Percentiles rank a stretch among this genome's conserved stretches.
Conservation (phyloP, 257 asterid genomes). For the Solanum pennellii region DNA sequence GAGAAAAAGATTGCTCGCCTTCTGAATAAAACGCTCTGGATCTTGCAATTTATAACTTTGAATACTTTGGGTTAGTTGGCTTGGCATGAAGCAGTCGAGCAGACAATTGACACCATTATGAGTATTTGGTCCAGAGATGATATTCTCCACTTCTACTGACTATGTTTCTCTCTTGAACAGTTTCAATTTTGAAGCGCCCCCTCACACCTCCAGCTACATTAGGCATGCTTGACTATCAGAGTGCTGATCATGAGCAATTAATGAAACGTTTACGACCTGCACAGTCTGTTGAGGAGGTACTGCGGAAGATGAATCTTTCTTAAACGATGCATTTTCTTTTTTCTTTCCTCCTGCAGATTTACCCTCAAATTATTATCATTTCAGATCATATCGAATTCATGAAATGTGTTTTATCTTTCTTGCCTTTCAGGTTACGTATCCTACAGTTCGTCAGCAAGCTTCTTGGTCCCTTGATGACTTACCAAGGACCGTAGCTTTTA, state of each 20-base stretch:
- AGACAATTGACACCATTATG: background rate
- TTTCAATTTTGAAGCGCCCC: slow-evolving; percentile 80
- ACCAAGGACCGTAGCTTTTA: slow-evolving; percentile 85
- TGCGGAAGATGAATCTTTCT: background rate
- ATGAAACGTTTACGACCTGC: slow-evolving; percentile 93
- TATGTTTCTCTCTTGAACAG: slow-evolving; percentile 26
- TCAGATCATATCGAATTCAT: background rate
- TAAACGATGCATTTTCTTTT: background rate
- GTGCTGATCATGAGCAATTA: slow-evolving; percentile 84
- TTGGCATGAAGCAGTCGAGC: background rate
- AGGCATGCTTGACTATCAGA: slow-evolving; percentile 88
- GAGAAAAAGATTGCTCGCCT: background rate
- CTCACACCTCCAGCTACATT: slow-evolving; percentile 87
- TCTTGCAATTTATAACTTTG: background rate
- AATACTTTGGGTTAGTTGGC: background rate
- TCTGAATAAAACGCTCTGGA: background rate
- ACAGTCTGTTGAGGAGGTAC: slow-evolving; percentile 93
- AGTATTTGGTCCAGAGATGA: background rate
- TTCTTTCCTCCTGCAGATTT: background rate
- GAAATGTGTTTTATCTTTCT: slow-evolving; percentile 2
- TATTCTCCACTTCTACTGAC: background rate
- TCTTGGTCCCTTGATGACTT: slow-evolving; percentile 83
- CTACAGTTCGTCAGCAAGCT: slow-evolving; percentile 73
- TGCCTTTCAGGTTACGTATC: slow-evolving; percentile 72
- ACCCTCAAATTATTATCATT: background rate